Evolutionary conservation across 192 early-diverging fungal genomes (phyloP).

Genomic region (Mortierella antarctica): DNA sequence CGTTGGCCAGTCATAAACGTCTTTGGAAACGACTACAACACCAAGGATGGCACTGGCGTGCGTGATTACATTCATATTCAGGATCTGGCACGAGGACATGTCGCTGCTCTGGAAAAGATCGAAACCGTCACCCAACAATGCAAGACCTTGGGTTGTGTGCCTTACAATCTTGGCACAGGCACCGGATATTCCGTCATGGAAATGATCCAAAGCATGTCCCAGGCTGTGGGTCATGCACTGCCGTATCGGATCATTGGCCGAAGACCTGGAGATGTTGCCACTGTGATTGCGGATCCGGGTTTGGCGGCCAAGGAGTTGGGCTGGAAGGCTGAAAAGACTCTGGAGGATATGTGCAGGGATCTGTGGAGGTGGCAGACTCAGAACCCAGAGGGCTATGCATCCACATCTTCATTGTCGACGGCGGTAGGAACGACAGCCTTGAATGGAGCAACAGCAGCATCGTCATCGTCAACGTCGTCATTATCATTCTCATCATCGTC

Average conservation of each 20-base stretch:
- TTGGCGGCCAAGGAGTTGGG: constrained; percentile 42
- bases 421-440: too few relatives aligned
- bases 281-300: constrained; percentile 82
- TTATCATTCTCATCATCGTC: too few relatives aligned
- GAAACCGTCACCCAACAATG: constrained; percentile 14
- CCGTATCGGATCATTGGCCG: constrained; percentile 72
- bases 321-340: constrained; percentile 48
- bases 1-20: constrained; percentile 83
- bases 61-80: constrained; percentile 95
- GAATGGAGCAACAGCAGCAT: too few relatives aligned
- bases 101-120: constrained; percentile 83
- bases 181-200: constrained; percentile 91
- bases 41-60: constrained; percentile 87
- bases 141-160: constrained; percentile 65
- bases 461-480: too few relatives aligned
- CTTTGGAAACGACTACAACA: constrained; percentile 94
- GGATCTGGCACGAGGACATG: constrained; percentile 90
- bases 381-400: constrained; percentile 60
- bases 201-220: constrained; percentile 85
- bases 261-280: constrained; percentile 84
- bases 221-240: constrained; percentile 83
- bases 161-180: constrained; percentile 93
- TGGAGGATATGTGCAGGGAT: constrained; percentile 60
- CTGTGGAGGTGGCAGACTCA: constrained; percentile 63
- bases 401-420: background rate